Evolutionary conservation across 2,329 filamentous ascomycete species (phyloP).

Genomic region (Alternaria solani): DNA sequence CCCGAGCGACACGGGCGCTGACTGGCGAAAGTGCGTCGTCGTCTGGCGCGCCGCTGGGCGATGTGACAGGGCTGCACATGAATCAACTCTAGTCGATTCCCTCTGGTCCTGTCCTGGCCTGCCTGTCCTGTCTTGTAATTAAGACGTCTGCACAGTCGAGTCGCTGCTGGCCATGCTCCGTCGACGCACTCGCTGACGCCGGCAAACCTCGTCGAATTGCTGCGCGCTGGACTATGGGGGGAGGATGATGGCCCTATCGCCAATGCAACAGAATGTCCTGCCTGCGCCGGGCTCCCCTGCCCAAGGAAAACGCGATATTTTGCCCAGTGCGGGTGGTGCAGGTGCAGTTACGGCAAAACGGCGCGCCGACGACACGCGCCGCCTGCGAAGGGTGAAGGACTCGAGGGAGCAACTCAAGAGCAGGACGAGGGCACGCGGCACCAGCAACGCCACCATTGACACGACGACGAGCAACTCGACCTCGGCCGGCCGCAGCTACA

Average conservation of each 20-base stretch:
- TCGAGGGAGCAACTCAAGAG: slow-evolving; percentile 49
- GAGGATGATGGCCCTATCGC: slow-evolving; percentile 50
- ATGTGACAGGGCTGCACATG: slow-evolving; percentile 35
- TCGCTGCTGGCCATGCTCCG: slow-evolving; percentile 30
- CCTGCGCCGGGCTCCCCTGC: slow-evolving; percentile 39
- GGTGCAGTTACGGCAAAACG: slow-evolving; percentile 38
- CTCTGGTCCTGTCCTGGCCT: slow-evolving; percentile 19
- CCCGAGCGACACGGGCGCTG: slow-evolving; percentile 18
- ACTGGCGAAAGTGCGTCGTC: slow-evolving; percentile 37
- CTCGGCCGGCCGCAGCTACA: slow-evolving; percentile 52
- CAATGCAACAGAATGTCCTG: slow-evolving; percentile 42
- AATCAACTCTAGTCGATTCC: slow-evolving; percentile 25
- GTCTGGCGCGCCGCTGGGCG: slow-evolving; percentile 30
- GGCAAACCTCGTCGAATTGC: slow-evolving; percentile 22
- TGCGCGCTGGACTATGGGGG: slow-evolving; percentile 42
- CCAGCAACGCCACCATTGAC: slow-evolving; percentile 46
- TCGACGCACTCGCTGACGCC: slow-evolving; percentile 28
- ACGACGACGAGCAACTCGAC: slow-evolving; percentile 37
- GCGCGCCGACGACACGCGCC: slow-evolving; percentile 41
- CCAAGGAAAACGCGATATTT: slow-evolving; percentile 36
- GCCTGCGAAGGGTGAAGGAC: slow-evolving; percentile 49
- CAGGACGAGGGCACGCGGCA: slow-evolving; percentile 39
- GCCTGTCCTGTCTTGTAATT: slow-evolving; percentile 28
- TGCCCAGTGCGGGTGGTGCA: slow-evolving; percentile 29
- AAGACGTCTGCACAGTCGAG: slow-evolving; percentile 39